A percentile compares a stretch with the other conserved stretches of the same genome.
phyloP scores from a whole-genome alignment of 345 rosid species.

The Salix purpurea region DNA sequence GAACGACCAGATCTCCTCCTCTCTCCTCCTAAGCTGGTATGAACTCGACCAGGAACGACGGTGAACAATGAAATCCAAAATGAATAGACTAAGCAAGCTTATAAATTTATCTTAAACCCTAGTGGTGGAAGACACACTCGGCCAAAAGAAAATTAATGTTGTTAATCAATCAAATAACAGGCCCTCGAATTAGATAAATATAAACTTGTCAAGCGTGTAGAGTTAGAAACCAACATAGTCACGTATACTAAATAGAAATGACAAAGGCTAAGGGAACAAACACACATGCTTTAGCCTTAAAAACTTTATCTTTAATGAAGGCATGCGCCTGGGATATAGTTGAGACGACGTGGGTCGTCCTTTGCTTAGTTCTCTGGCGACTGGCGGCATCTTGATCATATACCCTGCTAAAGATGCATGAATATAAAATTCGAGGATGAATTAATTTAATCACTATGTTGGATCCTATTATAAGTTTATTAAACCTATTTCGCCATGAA shows the following conservation, averaged over 20 bases:
- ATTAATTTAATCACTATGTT: not conserved
- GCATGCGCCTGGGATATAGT: constrained; percentile 33
- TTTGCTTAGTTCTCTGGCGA: constrained; percentile 23
- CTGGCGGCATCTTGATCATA: constrained; percentile 23
- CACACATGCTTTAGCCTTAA: constrained; percentile 19
- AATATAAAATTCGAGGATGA: not conserved
- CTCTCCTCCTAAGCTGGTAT: not conserved
- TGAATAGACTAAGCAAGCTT: not conserved
- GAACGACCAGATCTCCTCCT: constrained; percentile 11
- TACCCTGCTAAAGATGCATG: not conserved
- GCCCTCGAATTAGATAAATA: not conserved
- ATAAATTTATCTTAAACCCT: not conserved
- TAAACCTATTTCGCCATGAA: not conserved
- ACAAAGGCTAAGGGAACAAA: constrained; percentile 20
- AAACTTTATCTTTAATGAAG: constrained; percentile 8
- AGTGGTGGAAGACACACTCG: constrained; percentile 15
- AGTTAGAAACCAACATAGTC: constrained; percentile 37
- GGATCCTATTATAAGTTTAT: not conserved
- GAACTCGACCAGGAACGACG: constrained; percentile 18
- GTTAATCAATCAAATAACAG: not conserved
- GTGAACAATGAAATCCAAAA: not conserved
- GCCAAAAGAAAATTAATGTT: not conserved
- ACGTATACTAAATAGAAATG: constrained; percentile 22
- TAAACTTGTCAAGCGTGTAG: constrained; percentile 12
- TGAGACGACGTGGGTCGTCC: constrained; percentile 31